phyloP scores from a whole-genome alignment of 768 basidiomycete species.

The Pleurotus tuoliensis region DNA sequence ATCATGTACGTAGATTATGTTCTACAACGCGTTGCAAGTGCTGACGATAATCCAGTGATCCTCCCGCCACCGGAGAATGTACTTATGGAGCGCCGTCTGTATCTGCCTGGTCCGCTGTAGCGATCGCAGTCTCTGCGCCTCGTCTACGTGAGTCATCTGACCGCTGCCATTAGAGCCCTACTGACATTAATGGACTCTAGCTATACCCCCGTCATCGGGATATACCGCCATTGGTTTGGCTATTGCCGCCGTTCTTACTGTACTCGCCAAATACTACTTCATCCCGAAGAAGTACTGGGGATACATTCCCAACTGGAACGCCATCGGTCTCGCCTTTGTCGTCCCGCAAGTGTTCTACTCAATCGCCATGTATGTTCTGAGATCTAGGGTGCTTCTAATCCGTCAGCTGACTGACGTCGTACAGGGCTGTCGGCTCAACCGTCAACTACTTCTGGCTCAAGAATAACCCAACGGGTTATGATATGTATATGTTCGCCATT shows the following conservation, averaged over 20 bases:
- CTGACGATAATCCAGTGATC: conserved; percentile 17
- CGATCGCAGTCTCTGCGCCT: conserved; percentile 44
- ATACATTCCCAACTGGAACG: conserved; percentile 56
- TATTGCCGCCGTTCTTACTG: conserved; percentile 37
- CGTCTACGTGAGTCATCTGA: conserved; percentile 35
- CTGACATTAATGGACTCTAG: conserved; percentile 17
- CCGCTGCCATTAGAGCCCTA: neutral
- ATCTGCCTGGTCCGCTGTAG: conserved; percentile 54
- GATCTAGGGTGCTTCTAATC: too few relatives aligned
- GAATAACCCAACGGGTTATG: conserved; percentile 38
- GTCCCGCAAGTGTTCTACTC: conserved; percentile 47
- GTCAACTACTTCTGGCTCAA: conserved; percentile 47
- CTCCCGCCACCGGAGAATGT: conserved; percentile 29
- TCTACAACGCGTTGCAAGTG: neutral
- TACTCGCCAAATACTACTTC: conserved; percentile 42
- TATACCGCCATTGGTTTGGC: conserved; percentile 54
- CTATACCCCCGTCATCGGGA: conserved; percentile 52
- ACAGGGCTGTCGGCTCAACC: conserved; percentile 37
- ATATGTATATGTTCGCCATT: conserved; percentile 58
- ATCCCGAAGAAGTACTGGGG: conserved; percentile 46
- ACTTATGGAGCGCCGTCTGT: conserved; percentile 56
- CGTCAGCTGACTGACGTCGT: neutral
- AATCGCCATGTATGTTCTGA: conserved; percentile 36
- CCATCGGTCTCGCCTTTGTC: conserved; percentile 50
- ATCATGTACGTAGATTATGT: conserved; percentile 34